A percentile compares a stretch with the other conserved stretches of the same genome.
Evolutionary conservation across 78 protist genomes (phyloP).

Genomic region (Anaeramoeba flamelloides): DNA sequence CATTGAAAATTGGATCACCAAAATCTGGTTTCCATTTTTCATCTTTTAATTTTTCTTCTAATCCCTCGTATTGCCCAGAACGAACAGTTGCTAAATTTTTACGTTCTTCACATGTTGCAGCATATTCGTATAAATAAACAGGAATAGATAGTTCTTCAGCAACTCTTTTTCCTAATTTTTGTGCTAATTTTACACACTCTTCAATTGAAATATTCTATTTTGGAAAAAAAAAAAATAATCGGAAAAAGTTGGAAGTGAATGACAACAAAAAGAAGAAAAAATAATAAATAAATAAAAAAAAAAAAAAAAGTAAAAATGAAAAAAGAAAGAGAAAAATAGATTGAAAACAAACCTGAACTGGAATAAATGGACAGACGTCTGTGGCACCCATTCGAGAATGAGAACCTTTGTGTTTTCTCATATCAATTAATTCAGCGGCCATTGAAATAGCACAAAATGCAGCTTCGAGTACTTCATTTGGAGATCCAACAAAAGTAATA

Average conservation of each 20-base stretch:
- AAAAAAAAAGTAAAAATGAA: background rate
- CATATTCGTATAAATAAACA: background rate
- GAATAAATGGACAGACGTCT: background rate
- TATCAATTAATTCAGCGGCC: background rate
- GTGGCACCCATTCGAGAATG: background rate
- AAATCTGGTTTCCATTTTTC: background rate
- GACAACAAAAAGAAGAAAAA: too few species aligned
- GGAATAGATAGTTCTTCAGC: background rate
- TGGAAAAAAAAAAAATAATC: too few species aligned
- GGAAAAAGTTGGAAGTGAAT: too few species aligned
- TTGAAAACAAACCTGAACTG: background rate
- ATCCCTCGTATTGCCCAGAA: background rate
- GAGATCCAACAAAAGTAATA: background rate
- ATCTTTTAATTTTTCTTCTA: slow-evolving; percentile 1
- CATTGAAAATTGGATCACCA: background rate
- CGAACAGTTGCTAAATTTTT: background rate
- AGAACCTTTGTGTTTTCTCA: background rate
- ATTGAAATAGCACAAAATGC: background rate
- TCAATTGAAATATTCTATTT: background rate
- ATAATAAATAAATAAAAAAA: background rate
- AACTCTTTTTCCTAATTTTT: background rate
- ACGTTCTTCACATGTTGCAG: background rate
- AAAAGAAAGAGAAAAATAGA: background rate
- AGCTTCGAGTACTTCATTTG: background rate
- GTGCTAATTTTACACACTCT: background rate